Evolutionary conservation across 345 rosid genomes (phyloP).

Genomic region (Arabis hirsuta): DNA sequence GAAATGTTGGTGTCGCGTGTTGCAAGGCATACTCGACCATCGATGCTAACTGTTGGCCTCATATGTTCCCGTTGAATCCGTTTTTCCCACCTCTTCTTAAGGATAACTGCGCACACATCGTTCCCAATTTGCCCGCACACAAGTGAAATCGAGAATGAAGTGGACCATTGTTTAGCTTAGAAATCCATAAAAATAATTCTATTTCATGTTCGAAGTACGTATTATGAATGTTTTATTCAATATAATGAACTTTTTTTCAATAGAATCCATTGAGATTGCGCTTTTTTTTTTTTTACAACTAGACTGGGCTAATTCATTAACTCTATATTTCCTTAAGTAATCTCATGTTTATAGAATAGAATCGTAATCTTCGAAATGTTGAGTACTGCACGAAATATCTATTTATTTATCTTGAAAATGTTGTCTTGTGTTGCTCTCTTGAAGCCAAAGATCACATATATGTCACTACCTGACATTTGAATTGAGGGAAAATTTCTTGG

Average conservation of each 20-base stretch:
- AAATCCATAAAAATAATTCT: neutral
- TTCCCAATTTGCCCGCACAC: constrained; percentile 1
- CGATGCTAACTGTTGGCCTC: constrained; percentile 28
- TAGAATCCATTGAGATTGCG: neutral
- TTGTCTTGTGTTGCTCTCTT: too few species aligned
- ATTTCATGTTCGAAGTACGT: constrained; percentile 2
- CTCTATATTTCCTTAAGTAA: neutral
- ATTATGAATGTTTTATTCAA: neutral
- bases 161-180: neutral
- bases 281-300: too few species aligned
- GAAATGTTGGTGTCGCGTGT: constrained; percentile 22
- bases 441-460: too few species aligned
- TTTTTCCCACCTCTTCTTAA: constrained; percentile 22
- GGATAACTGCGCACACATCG: constrained; percentile 5
- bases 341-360: too few species aligned
- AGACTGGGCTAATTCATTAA: too few species aligned
- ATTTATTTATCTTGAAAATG: too few species aligned
- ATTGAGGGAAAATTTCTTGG: too few species aligned
- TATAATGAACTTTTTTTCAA: neutral
- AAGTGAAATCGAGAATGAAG: constrained; percentile 7
- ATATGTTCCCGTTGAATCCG: constrained; percentile 23
- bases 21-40: constrained; percentile 19
- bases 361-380: too few species aligned
- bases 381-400: too few species aligned
- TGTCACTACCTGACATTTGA: too few species aligned